A percentile compares a stretch with the other conserved stretches of the same genome.
These are phyloP conservation scores for Boeremia lycopersici DNA, from an alignment of 2,329 filamentous ascomycete species.

Conservation along the genomic window DNA sequence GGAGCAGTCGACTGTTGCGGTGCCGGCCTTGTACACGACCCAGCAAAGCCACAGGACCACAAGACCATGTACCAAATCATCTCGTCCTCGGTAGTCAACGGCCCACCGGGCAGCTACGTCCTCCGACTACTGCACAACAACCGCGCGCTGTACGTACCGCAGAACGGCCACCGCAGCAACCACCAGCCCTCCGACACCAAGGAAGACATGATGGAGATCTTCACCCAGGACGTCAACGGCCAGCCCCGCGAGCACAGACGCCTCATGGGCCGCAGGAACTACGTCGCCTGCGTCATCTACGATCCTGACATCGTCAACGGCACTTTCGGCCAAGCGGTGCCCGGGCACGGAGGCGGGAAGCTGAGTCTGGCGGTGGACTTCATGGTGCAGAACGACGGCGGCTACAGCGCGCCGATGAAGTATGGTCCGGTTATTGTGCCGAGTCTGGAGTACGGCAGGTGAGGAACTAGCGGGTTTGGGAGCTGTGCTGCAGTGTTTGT, in stretches of 20 bases:
- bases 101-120: conserved; percentile 82
- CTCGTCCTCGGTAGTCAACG: conserved; percentile 88
- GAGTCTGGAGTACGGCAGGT: conserved; percentile 61
- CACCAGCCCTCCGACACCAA: conserved; percentile 87
- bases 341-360: conserved; percentile 52
- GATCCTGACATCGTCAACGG: conserved; percentile 78
- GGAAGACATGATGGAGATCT: conserved; percentile 99
- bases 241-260: conserved; percentile 81
- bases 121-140: conserved; percentile 95
- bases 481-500: neutral
- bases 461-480: conserved; percentile 2
- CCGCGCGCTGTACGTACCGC: conserved; percentile 87
- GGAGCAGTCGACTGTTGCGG: conserved; percentile 91
- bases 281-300: conserved; percentile 90
- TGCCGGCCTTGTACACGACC: conserved; percentile 93
- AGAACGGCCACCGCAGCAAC: conserved; percentile 76
- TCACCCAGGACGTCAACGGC: conserved; percentile 92
- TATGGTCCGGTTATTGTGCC: conserved; percentile 97
- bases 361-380: conserved; percentile 94
- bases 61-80: conserved; percentile 99
- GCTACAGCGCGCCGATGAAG: conserved; percentile 83
- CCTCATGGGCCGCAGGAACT: conserved; percentile 92
- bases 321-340: conserved; percentile 47
- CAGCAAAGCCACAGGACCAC: conserved; percentile 86
- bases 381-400: conserved; percentile 90